Evolutionary conservation across 495 filamentous ascomycete genomes (phyloP), one percentile per base, ranked within the genome.

Genomic region (Pyronema omphalodes): DNA sequence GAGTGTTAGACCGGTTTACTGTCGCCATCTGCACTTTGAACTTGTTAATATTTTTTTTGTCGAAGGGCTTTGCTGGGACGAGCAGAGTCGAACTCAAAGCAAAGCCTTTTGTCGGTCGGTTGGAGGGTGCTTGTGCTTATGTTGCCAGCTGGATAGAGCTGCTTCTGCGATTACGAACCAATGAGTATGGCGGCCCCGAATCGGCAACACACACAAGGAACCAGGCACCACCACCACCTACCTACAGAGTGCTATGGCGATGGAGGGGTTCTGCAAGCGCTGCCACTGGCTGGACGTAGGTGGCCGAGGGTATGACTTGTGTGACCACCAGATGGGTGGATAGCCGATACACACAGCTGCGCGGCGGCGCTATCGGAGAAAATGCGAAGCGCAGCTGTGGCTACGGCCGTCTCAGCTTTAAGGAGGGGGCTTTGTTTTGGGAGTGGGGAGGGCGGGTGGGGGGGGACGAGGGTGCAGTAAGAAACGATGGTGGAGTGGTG

Each of bases 171-270:
- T 43, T 40, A 52, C 37, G 9, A n/a, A 37, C 48, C 33, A 35
- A 35, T 34, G 34, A 51, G 37, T 23, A 15, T 12, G 44, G 12
- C 44, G 19, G 35, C 36, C 35, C 37, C 35, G 37, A 14, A 52
- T 14, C 47, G 47, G 55, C 59, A 61, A 12, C 17, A 61, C 59
- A 34, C 48, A 44, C 59, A 51, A 57, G 52, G 47, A 50, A 53
- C 43, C 57, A 41, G 39, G 34, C 44, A 55, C 45, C 37, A 51
- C 47, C 45, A 51, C 35, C 34, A 54, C 46, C 51, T 29, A 54
- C 55, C 57, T 47, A 29, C 45, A 54, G 37, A 40, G 37, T 37
- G 43, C 47, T 44, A 58, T 62, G 59, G 59, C 59, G 59, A 62
- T 37, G 55, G 40, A 50, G 53, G 50, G 57, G 58, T 46, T 56